phyloP scores from a whole-genome alignment of 1,284 basidiomycete species.

The Ustilago tritici region DNA sequence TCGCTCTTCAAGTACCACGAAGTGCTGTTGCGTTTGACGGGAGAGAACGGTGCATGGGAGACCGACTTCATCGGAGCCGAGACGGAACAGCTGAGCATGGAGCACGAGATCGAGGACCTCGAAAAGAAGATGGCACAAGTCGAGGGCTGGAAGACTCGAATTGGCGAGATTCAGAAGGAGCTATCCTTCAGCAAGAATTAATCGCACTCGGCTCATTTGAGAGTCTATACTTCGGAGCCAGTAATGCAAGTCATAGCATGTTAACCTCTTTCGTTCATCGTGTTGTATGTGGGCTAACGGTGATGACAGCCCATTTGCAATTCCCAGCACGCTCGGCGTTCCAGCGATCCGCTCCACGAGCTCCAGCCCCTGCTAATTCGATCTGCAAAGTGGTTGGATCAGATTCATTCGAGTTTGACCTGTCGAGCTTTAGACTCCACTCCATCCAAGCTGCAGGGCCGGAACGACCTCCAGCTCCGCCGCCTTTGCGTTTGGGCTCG shows the following conservation, averaged over 20 bases:
- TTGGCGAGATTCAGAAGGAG: constrained; percentile 70
- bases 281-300: constrained; percentile 17
- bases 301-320: constrained; percentile 34
- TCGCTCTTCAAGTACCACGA: constrained; percentile 77
- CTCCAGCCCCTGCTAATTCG: constrained; percentile 35
- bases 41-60: constrained; percentile 79
- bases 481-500: constrained; percentile 46
- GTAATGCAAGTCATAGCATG: neutral
- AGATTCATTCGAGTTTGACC: neutral
- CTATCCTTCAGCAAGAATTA: constrained; percentile 68
- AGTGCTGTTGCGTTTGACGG: constrained; percentile 79
- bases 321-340: constrained; percentile 36
- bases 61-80: constrained; percentile 79
- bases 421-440: constrained; percentile 22
- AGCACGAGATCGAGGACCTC: constrained; percentile 70
- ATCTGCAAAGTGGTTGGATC: constrained; percentile 21
- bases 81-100: constrained; percentile 78
- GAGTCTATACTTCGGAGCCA: neutral
- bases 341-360: constrained; percentile 44
- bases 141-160: constrained; percentile 69
- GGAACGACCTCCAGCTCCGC: constrained; percentile 29
- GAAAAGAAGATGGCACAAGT: constrained; percentile 70
- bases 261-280: neutral
- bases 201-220: neutral
- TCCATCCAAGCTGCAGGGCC: constrained; percentile 51